phyloP scores from a whole-genome alignment of 2,329 filamentous ascomycete species.

The Calonectria fujianensis region DNA sequence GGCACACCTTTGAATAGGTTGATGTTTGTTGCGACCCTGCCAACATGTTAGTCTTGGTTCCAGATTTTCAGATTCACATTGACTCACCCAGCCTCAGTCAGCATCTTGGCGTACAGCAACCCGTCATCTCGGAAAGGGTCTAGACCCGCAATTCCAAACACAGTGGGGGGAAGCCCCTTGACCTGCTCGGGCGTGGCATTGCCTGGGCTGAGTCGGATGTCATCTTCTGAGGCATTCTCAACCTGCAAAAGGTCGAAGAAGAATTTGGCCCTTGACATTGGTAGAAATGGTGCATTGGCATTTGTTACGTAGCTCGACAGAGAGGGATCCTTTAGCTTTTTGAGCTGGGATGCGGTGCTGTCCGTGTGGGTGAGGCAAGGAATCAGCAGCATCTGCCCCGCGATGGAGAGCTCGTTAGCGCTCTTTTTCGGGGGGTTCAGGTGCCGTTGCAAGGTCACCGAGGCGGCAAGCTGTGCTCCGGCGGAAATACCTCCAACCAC shows the following conservation, averaged over 20 bases:
- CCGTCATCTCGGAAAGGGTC: constrained; percentile 30
- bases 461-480: constrained; percentile 15
- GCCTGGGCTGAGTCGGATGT: background rate
- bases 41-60: background rate
- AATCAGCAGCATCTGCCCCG: constrained; percentile 6
- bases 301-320: background rate
- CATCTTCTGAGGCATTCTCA: constrained; percentile 3
- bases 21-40: background rate
- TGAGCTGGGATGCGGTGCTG: background rate
- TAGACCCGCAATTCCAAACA: background rate
- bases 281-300: background rate
- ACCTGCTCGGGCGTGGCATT: constrained; percentile 8
- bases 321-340: background rate
- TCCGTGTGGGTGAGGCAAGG: constrained; percentile 13
- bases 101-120: constrained; percentile 13
- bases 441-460: background rate
- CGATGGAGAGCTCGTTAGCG: background rate
- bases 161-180: constrained; percentile 1
- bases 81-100: constrained; percentile 7
- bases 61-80: background rate
- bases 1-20: constrained; percentile 12
- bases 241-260: constrained; percentile 16
- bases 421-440: background rate
- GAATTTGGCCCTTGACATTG: background rate
- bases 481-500: constrained; percentile 24